phyloP scores from a whole-genome alignment of 208 protist species.

The Angomonas deanei region DNA sequence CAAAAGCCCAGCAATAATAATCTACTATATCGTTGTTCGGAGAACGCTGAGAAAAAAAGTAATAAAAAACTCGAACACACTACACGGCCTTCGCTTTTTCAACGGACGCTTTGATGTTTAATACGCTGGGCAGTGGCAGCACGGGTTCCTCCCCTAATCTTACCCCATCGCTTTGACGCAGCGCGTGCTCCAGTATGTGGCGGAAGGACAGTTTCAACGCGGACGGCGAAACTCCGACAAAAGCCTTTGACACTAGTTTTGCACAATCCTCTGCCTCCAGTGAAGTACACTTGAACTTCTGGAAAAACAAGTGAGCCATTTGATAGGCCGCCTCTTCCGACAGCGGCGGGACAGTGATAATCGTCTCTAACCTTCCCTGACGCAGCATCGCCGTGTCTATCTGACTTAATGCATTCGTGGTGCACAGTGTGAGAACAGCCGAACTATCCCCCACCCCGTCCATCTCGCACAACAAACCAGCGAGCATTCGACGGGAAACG shows the following conservation, averaged over 20 bases:
- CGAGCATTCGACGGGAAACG: constrained; percentile 86
- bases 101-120: too few relatives aligned
- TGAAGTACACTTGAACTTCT: constrained; percentile 26
- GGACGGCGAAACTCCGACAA: too few relatives aligned
- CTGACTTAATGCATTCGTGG: constrained; percentile 66
- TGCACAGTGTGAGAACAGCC: constrained; percentile 90
- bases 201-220: constrained; percentile 50
- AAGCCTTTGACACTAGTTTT: too few relatives aligned
- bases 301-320: constrained; percentile 59
- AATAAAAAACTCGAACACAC: background rate
- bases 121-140: too few relatives aligned
- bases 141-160: too few relatives aligned
- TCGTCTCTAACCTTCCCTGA: constrained; percentile 90
- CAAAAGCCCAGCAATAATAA: constrained; percentile 4
- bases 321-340: constrained; percentile 26
- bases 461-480: constrained; percentile 95
- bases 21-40: too few relatives aligned
- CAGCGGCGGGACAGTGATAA: constrained; percentile 63
- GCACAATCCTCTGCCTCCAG: background rate
- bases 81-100: too few relatives aligned
- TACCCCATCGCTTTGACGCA: too few relatives aligned
- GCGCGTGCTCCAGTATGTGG: constrained; percentile 42
- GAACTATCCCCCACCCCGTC: constrained; percentile 91
- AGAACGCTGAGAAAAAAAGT: background rate
- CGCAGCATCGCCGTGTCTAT: constrained; percentile 95